These are phyloP conservation scores for Geoglossum cookeanum DNA, from an alignment of 2,329 filamentous ascomycete species.

Conservation along the genomic window DNA sequence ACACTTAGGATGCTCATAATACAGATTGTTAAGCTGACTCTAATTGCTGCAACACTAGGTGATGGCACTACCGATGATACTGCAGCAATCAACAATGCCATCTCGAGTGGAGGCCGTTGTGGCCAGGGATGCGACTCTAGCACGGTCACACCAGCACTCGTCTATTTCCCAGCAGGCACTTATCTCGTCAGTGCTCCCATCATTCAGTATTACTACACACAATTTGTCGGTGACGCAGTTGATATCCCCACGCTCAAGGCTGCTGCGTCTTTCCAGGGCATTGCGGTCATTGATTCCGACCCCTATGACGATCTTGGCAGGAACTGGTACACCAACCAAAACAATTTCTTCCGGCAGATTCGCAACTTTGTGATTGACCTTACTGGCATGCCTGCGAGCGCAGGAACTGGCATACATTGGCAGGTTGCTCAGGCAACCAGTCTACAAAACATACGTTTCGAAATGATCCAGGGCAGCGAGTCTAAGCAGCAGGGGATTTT, in stretches of 20 bases:
- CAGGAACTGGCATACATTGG: conserved; percentile 62
- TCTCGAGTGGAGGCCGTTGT: conserved; percentile 61
- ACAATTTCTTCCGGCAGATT: conserved; percentile 68
- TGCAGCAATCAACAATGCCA: conserved; percentile 67
- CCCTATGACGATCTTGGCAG: conserved; percentile 51
- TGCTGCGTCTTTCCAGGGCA: conserved; percentile 51
- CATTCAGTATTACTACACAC: conserved; percentile 79
- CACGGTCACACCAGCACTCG: conserved; percentile 64
- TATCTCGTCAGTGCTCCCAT: conserved; percentile 68
- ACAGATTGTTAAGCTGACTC: not conserved
- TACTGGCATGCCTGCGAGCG: conserved; percentile 39
- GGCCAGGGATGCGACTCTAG: conserved; percentile 64
- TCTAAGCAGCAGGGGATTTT: conserved; percentile 59
- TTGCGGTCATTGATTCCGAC: conserved; percentile 76
- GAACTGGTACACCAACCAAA: conserved; percentile 66
- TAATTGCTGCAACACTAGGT: conserved; percentile 24
- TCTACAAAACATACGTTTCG: conserved; percentile 63
- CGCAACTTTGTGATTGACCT: conserved; percentile 69
- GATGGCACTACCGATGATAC: conserved; percentile 66
- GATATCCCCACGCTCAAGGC: conserved; percentile 59
- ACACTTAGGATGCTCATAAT: not conserved
- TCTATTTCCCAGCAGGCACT: conserved; percentile 82
- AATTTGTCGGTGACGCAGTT: conserved; percentile 67
- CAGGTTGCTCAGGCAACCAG: conserved; percentile 70
- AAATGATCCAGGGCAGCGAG: conserved; percentile 51